Evolutionary conservation across 192 early-diverging fungal genomes (phyloP).

Genomic region (Backusella psychrophila): DNA sequence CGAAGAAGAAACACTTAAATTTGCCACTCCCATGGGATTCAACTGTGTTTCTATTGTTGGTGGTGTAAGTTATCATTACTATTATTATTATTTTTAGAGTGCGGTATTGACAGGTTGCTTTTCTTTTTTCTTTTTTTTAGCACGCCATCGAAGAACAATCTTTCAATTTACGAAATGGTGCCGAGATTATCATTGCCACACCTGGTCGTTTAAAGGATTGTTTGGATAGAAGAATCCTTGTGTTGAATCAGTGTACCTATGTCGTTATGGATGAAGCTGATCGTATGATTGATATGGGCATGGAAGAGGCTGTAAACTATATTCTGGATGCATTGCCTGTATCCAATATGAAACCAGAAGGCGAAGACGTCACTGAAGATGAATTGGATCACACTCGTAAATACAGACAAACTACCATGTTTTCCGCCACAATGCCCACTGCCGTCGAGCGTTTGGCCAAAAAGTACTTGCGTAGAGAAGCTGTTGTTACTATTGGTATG

Average conservation of each 20-base stretch:
- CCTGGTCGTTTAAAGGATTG: slow-evolving; percentile 95
- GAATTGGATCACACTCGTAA: slow-evolving; percentile 41
- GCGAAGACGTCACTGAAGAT: slow-evolving; percentile 62
- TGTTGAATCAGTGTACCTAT: slow-evolving; percentile 92
- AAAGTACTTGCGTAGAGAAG: slow-evolving; percentile 87
- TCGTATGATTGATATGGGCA: slow-evolving; percentile 93
- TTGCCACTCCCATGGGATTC: slow-evolving; percentile 81
- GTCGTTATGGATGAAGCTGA: slow-evolving; percentile 99
- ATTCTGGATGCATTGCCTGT: slow-evolving; percentile 94
- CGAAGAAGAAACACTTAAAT: slow-evolving; percentile 90
- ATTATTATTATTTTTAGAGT: background rate
- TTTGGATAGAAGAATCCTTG: slow-evolving; percentile 85
- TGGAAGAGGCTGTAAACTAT: slow-evolving; percentile 93
- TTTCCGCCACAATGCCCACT: slow-evolving; percentile 98
- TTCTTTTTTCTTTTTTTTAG: slow-evolving; percentile 39
- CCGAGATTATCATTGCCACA: slow-evolving; percentile 97
- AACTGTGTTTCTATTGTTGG: slow-evolving; percentile 83
- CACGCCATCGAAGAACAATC: slow-evolving; percentile 89
- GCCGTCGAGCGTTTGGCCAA: slow-evolving; percentile 94
- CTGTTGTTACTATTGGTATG: slow-evolving; percentile 93
- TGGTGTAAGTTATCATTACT: slow-evolving; percentile 43
- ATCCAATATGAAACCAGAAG: slow-evolving; percentile 87
- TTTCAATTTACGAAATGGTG: slow-evolving; percentile 85
- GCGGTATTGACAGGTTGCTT: background rate
- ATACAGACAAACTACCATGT: slow-evolving; percentile 98